Evolutionary conservation across 1,284 basidiomycete genomes (phyloP).

Genomic region (Ustilago sp.): DNA sequence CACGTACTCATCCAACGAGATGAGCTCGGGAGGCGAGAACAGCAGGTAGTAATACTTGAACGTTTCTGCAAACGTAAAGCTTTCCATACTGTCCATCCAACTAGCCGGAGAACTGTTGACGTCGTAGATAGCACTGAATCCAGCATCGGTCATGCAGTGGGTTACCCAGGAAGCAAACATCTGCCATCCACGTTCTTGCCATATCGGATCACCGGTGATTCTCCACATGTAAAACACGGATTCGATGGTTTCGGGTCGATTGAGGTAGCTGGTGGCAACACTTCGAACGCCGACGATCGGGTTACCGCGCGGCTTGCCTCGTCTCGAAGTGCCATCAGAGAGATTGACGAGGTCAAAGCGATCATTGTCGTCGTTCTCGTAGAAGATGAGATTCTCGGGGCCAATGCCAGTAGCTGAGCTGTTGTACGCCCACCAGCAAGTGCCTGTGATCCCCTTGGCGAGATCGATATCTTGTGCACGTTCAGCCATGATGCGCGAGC

Average conservation of each 20-base stretch:
- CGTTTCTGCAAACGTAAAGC: slow-evolving; percentile 74
- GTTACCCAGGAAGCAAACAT: slow-evolving; percentile 75
- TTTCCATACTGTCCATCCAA: slow-evolving; percentile 71
- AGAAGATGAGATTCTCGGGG: slow-evolving; percentile 64
- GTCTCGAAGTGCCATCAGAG: slow-evolving; percentile 45
- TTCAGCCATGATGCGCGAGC: slow-evolving; percentile 71
- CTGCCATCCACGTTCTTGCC: slow-evolving; percentile 74
- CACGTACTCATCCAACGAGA: slow-evolving; percentile 75
- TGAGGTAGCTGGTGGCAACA: slow-evolving; percentile 54
- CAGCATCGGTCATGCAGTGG: slow-evolving; percentile 69
- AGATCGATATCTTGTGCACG: slow-evolving; percentile 70
- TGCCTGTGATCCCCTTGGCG: slow-evolving; percentile 71
- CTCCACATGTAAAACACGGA: slow-evolving; percentile 74
- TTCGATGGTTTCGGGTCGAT: slow-evolving; percentile 75
- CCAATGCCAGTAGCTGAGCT: slow-evolving; percentile 66
- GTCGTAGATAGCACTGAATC: slow-evolving; percentile 71
- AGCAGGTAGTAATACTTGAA: slow-evolving; percentile 71
- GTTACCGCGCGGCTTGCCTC: slow-evolving; percentile 53
- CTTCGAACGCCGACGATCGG: slow-evolving; percentile 65
- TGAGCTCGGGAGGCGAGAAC: slow-evolving; percentile 72
- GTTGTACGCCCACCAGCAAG: slow-evolving; percentile 73
- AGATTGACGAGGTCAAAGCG: slow-evolving; percentile 50
- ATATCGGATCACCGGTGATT: slow-evolving; percentile 73
- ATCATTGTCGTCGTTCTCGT: slow-evolving; percentile 53
- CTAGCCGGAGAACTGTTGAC: slow-evolving; percentile 68